Evolutionary conservation across 1,284 basidiomycete genomes (phyloP), one percentile per base, ranked within the genome.

Genomic region (Anthracocystis panici-leucophaei): DNA sequence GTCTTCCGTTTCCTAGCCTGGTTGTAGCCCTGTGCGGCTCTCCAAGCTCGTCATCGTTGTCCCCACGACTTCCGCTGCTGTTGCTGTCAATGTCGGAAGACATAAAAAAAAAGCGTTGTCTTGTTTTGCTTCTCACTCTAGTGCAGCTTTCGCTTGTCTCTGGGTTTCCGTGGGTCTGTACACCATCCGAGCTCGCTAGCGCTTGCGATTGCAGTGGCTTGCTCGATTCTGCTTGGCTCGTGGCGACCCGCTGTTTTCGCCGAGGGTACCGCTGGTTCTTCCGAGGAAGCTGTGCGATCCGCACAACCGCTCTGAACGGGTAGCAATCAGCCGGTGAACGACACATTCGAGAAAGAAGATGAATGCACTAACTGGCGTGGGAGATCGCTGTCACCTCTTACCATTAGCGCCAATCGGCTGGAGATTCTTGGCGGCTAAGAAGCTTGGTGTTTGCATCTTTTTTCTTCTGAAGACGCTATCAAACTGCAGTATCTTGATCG

Each of bases 1-100:
- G 56, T 57, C 56, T 48, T 49, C 56, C 45, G 45, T 27, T 33
- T 33, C 25, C n/a, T n/a, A 40, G 38, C 18, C 20, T 41, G n/a
- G 40, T 11, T 33, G 33, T 33, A 33, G 33, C n/a, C 33, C 33
- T 18, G 9, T 40, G 35, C 35, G 18, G 33, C 33, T 35, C 33
- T 10, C 10, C 29, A 14, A 53, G 20, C 21, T 53, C 21, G 11
- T 38, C 33, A 33, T 33, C 33, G 33, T 33, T 11, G 33, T 33
- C n/a, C n/a, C n/a, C n/a, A n/a, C n/a, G n/a, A 29, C 9, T 29
- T 29, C 20, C 46, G 14, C 23, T 5, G 31, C 49, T 50, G 20
- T 10, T 51, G 12, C 49, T 48, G 7, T 23, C 16, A 21, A 12
- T 45, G 20, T 23, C 42, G 20, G 14, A 38, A 38, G 35, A 38